Conservation (phyloP, 768 basidiomycete species). For the Boletus rubescentipes region DNA sequence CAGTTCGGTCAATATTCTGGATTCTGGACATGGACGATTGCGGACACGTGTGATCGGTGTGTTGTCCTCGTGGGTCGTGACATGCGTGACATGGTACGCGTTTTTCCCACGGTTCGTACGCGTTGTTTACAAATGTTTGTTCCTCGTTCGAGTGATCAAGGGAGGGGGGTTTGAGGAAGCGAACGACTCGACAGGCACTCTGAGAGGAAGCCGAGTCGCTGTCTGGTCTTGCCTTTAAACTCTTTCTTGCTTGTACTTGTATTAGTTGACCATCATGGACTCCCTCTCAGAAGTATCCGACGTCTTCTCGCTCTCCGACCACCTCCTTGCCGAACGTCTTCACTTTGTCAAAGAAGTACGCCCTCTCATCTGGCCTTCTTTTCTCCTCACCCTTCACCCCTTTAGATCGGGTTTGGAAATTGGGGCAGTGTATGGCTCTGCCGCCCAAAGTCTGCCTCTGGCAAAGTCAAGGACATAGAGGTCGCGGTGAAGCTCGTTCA, state of each 20-base stretch:
- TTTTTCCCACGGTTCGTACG: constrained; percentile 28
- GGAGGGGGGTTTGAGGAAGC: not conserved
- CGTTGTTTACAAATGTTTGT: constrained; percentile 32
- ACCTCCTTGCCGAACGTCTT: constrained; percentile 64
- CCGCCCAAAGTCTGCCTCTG: constrained; percentile 51
- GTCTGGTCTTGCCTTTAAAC: not conserved
- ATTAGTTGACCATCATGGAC: constrained; percentile 21
- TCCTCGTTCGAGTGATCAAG: constrained; percentile 23
- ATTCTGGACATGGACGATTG: too few species aligned
- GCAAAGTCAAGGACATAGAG: constrained; percentile 47
- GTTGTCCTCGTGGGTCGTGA: constrained; percentile 16
- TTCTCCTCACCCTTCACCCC: constrained; percentile 4
- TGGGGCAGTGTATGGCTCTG: constrained; percentile 93
- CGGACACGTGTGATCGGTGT: constrained; percentile 16
- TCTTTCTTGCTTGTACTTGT: constrained; percentile 26
- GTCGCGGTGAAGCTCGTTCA: constrained; percentile 95
- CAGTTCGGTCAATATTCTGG: too few species aligned
- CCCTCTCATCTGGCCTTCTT: not conserved
- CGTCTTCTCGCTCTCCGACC: constrained; percentile 75
- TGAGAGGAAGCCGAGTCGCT: not conserved
- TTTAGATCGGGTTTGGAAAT: constrained; percentile 87
- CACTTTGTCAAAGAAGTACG: constrained; percentile 74
- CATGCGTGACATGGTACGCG: constrained; percentile 12
- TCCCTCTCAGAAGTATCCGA: constrained; percentile 38
- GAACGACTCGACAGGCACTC: not conserved